Conservation (phyloP, 129 eudicot species). For the Chrysanthemum seticuspe region DNA sequence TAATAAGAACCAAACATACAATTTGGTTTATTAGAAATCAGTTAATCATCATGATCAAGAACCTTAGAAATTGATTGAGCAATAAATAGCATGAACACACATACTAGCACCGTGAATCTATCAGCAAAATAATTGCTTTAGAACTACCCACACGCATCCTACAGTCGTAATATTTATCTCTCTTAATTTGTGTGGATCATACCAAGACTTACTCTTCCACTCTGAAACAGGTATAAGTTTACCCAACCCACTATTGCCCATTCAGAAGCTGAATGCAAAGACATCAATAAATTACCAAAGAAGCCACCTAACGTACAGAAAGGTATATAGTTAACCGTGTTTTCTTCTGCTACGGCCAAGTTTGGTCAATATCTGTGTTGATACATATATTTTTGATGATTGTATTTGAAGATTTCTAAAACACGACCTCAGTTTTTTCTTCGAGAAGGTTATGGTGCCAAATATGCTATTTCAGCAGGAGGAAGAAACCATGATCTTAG, state of each 20-base stretch:
- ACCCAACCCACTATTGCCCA: conserved; percentile 36
- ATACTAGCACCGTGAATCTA: neutral
- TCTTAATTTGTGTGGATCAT: neutral
- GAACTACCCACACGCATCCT: neutral
- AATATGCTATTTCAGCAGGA: conserved; percentile 34
- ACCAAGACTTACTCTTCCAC: neutral
- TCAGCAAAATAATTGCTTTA: neutral
- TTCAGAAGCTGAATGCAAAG: conserved; percentile 13
- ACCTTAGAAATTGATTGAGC: neutral
- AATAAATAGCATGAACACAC: neutral
- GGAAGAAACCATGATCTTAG: conserved; percentile 40
- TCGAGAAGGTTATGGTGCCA: conserved; percentile 28
- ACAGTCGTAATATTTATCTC: neutral
- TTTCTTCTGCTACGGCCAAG: conserved; percentile 1
- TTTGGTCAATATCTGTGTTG: neutral
- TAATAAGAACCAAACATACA: no score
- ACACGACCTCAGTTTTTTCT: conserved; percentile 20
- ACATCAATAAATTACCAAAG: conserved; percentile 23
- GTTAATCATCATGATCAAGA: conserved; percentile 5
- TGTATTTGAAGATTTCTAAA: conserved; percentile 32
- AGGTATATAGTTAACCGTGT: conserved; percentile 38
- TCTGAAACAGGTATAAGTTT: conserved; percentile 23
- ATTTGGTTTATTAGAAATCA: no score
- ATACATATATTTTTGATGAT: conserved; percentile 10
- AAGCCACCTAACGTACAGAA: conserved; percentile 11